Evolutionary conservation across 768 basidiomycete genomes (phyloP).

Genomic region (Neoboletus magnificus): DNA sequence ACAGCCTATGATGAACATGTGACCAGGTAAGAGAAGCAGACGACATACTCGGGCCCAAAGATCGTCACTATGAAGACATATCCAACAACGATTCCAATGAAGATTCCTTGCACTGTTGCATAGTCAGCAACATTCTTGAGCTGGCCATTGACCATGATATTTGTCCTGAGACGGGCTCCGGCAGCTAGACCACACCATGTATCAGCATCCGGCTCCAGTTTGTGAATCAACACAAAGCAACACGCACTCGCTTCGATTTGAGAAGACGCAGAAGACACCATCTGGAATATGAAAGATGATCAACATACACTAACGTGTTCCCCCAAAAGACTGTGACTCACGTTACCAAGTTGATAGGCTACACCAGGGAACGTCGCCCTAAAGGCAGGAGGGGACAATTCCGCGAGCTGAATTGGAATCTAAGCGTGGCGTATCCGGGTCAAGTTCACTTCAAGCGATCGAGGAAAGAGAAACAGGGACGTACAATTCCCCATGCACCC

Average conservation of each 20-base stretch:
- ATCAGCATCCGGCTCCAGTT: neutral
- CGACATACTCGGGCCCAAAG: constrained; percentile 71
- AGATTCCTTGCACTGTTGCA: constrained; percentile 81
- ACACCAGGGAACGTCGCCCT: constrained; percentile 85
- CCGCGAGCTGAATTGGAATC: constrained; percentile 77
- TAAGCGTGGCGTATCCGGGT: constrained; percentile 8
- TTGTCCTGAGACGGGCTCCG: constrained; percentile 51
- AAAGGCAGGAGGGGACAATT: constrained; percentile 87
- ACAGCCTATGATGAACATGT: neutral
- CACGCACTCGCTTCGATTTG: constrained; percentile 40
- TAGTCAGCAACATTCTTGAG: constrained; percentile 54
- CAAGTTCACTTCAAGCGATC: neutral
- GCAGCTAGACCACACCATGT: constrained; percentile 42
- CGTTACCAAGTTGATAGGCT: constrained; percentile 80
- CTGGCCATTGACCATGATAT: constrained; percentile 39
- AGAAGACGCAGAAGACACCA: constrained; percentile 69
- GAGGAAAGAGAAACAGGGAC: constrained; percentile 22
- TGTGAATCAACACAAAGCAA: neutral
- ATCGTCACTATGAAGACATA: constrained; percentile 74
- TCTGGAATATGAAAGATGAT: constrained; percentile 29
- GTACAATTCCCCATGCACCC: constrained; percentile 84
- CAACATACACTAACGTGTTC: neutral
- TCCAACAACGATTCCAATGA: constrained; percentile 77
- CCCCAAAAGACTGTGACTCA: constrained; percentile 5
- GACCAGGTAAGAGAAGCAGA: neutral